A percentile compares a stretch with the other conserved stretches of the same genome.
Evolutionary conservation across 345 rosid species (phyloP).

Genomic region (Lenwebbia sp.): DNA sequence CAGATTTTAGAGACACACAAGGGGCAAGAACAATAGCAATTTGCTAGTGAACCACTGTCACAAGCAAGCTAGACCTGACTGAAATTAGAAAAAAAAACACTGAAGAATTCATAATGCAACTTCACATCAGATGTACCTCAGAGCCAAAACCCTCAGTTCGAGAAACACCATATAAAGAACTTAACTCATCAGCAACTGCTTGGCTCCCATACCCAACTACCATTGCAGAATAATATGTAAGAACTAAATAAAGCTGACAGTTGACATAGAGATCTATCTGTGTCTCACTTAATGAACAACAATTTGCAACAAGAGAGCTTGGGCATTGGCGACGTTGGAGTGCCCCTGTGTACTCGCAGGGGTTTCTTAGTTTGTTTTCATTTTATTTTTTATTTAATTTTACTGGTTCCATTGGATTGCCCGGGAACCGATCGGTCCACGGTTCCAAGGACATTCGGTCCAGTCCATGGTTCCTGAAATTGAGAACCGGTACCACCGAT

Average conservation of each 20-base stretch:
- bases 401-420: no score
- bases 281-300: background rate
- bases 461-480: no score
- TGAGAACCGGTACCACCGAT: no score
- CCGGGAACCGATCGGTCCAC: no score
- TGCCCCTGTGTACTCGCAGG: no score
- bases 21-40: background rate
- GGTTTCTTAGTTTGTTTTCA: no score
- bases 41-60: background rate
- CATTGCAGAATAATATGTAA: background rate
- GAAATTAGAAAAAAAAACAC: background rate
- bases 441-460: no score
- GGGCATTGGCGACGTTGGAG: no score
- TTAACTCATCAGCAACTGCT: conserved; percentile 59
- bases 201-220: conserved; percentile 68
- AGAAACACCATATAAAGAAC: conserved; percentile 60
- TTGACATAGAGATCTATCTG: background rate
- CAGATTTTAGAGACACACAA: background rate
- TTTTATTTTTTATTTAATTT: no score
- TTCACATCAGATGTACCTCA: conserved; percentile 34
- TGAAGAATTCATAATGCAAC: background rate
- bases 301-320: background rate
- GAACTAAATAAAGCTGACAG: background rate
- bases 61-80: background rate
- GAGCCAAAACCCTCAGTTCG: conserved; percentile 78